phyloP scores from a whole-genome alignment of 1,284 basidiomycete genomes.

The Ceratobasidium sp. region DNA sequence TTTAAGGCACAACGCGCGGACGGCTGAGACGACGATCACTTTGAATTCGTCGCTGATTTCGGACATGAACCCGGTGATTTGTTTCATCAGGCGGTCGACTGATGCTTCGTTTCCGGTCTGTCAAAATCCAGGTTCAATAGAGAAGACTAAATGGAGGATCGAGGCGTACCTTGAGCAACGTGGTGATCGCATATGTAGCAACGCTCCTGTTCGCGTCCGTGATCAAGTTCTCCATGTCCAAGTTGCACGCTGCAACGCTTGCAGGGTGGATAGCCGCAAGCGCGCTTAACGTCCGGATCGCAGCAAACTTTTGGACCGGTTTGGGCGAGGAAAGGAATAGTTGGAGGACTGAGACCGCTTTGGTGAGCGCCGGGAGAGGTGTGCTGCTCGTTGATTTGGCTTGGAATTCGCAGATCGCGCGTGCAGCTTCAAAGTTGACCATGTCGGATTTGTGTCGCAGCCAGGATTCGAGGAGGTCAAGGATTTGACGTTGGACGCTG shows the following conservation, averaged over 20 bases:
- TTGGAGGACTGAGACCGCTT: conserved; percentile 79
- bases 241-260: conserved; percentile 93
- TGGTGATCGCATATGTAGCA: conserved; percentile 99
- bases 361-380: conserved; percentile 31
- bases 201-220: conserved; percentile 96
- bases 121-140: conserved; percentile 46
- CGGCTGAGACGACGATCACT: conserved; percentile 99
- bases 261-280: conserved; percentile 87
- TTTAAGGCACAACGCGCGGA: conserved; percentile 97
- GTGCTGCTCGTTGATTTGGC: conserved; percentile 28
- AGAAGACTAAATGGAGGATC: conserved; percentile 11
- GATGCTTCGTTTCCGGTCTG: conserved; percentile 98
- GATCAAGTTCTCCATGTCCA: conserved; percentile 98
- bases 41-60: conserved; percentile 99
- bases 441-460: conserved; percentile 99
- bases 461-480: conserved; percentile 95
- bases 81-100: conserved; percentile 99
- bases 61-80: conserved; percentile 98
- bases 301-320: conserved; percentile 95
- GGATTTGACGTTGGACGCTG: conserved; percentile 92
- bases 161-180: conserved; percentile 85
- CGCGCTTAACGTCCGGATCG: conserved; percentile 93
- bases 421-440: conserved; percentile 99
- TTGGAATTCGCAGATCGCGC: conserved; percentile 88
- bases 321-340: conserved; percentile 95